A percentile compares a stretch with the other conserved stretches of the same genome.
Conservation (phyloP, 345 rosid genomes). For the Eucalyptus melliodora region DNA sequence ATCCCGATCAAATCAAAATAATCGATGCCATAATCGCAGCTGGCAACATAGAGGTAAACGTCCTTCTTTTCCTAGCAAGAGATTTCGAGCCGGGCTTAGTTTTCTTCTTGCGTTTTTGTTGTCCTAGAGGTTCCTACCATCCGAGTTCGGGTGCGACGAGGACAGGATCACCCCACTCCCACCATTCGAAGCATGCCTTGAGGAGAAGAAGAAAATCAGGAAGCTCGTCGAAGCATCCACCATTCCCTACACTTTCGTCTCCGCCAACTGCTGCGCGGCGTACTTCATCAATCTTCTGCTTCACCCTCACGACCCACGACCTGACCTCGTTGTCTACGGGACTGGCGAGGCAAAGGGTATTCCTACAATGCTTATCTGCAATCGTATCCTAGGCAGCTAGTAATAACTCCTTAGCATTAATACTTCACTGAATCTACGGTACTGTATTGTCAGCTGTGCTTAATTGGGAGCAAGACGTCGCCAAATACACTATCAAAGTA, state of each 20-base stretch:
- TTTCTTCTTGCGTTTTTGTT: neutral
- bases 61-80: neutral
- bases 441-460: too few species aligned
- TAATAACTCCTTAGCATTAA: neutral
- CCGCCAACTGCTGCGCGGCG: slow-evolving; percentile 3
- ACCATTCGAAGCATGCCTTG: slow-evolving; percentile 17
- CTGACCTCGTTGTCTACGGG: neutral
- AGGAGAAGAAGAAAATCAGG: slow-evolving; percentile 17
- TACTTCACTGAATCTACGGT: too few species aligned
- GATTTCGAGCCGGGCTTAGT: neutral
- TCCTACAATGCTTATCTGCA: neutral
- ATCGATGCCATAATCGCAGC: slow-evolving; percentile 32
- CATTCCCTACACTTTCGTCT: slow-evolving; percentile 25
- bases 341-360: neutral
- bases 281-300: neutral
- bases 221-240: slow-evolving; percentile 22
- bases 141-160: slow-evolving; percentile 29
- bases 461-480: too few species aligned
- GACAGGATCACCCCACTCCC: slow-evolving; percentile 21
- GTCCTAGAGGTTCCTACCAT: slow-evolving; percentile 30
- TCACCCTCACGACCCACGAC: neutral
- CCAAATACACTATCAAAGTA: too few species aligned
- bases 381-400: neutral
- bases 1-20: slow-evolving; percentile 19
- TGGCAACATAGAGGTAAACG: slow-evolving; percentile 24